Evolutionary conservation across 228 moss, liverwort and hornwort species (phyloP).

Genomic region (Sphagnum magellanicum): DNA sequence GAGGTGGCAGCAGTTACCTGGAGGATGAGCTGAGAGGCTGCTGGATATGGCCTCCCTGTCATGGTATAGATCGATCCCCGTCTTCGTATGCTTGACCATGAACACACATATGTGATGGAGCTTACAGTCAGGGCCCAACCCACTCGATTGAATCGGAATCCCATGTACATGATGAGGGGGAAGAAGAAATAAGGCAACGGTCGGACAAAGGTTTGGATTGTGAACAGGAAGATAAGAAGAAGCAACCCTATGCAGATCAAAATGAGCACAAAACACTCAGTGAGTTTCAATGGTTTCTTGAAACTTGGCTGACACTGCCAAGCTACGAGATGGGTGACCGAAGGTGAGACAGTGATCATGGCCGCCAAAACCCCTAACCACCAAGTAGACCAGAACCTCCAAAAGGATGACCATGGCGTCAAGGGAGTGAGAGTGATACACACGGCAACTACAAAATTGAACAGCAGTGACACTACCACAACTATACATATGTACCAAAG

Average conservation of each 20-base stretch:
- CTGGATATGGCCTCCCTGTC: conserved; percentile 5
- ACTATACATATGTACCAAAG: conserved; percentile 26
- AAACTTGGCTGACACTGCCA: conserved; percentile 24
- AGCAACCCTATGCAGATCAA: conserved; percentile 18
- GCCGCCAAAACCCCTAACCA: conserved; percentile 51
- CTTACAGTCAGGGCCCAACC: conserved; percentile 66
- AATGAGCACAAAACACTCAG: conserved; percentile 37
- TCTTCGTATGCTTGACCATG: conserved; percentile 38
- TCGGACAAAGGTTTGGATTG: conserved; percentile 33
- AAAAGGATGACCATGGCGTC: conserved; percentile 39
- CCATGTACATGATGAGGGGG: conserved; percentile 56
- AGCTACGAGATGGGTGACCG: conserved; percentile 37
- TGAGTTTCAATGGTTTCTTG: conserved; percentile 14
- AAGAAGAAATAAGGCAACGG: conserved; percentile 66
- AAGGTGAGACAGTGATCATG: conserved; percentile 59
- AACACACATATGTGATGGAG: conserved; percentile 33
- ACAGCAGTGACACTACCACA: conserved; percentile 24
- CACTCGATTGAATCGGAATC: conserved; percentile 62
- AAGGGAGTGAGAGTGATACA: conserved; percentile 26
- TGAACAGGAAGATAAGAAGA: conserved; percentile 45
- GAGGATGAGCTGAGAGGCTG: conserved; percentile 37
- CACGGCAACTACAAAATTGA: conserved; percentile 19
- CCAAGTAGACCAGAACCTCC: conserved; percentile 52
- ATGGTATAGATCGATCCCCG: conserved; percentile 42
- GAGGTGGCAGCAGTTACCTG: conserved; percentile 23